Evolutionary conservation across 805 yeast genomes (phyloP), one percentile per base, ranked within the genome.

Genomic region (Zygosaccharomyces gambellarensis): DNA sequence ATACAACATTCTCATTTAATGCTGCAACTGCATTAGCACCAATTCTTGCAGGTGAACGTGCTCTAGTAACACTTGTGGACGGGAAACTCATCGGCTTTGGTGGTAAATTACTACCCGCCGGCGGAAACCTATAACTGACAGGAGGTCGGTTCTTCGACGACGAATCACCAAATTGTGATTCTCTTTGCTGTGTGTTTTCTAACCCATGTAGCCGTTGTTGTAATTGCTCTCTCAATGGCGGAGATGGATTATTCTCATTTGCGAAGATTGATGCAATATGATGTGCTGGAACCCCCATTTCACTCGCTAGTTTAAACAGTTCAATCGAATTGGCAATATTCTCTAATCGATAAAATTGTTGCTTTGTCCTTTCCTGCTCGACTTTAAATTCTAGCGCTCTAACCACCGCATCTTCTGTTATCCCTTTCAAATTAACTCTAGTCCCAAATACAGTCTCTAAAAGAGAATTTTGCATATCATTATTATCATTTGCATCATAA

Each of bases 281-380:
- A 43, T 76, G 66, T 0, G 82, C 71, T 0, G 96, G 94, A 2
- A 90, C 70, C 14, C 83, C 82, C 11, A 82, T 77, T 22, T 70
- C 70, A 4, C 78, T 59, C 0, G 95, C 90, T 11, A 73, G 69
- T 50, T 79, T 79, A 45, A 90, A 59, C 17, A 90, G 71, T 46
- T 83, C 83, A 29, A 85, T 67, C 21, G 85, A 77, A 48, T 78
- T 76, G 38, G 77, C 76, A 23, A 84, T 72, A 36, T 76, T 69
- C 61, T 90, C 96, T 19, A 83, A 70, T 47, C 76, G 77, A 63
- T 85, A 84, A 57, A 74, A 83, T 56, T 85, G 94, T 64, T 90
- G 96, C 55, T 84, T 85, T 1, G 97, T 85, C 39, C 77, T 74
- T 63, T 90, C 97, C 61, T 85, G 92, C 62, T 88, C 90, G 2